Base-by-base conservation (phyloP, 1,284 basidiomycete species). In the Lignosus rhinocerotis region DNA sequence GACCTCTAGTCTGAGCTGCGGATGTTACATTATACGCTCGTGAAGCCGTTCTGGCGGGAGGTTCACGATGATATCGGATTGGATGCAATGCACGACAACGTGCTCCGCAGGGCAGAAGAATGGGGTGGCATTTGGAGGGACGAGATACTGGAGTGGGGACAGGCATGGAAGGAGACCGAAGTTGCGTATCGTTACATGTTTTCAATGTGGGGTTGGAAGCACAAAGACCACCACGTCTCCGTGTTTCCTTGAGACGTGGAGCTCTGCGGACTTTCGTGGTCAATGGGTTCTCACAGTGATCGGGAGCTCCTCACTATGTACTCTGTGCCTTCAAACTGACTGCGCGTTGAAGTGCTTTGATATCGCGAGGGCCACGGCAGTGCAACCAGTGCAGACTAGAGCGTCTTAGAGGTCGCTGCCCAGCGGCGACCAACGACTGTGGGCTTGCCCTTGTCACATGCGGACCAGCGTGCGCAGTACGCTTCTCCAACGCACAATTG, bases 21-120 rank as follows among this genome's bases (percentile, higher is more conserved):
- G 34, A 65, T 80, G 47, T 70, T 80, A 48, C 78, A 79, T 64
- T 80, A 76, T 63, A 77, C 79, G 36, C 53, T 74, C 34, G 65
- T 67, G 9, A 39, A 39, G 11, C 70, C 79, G 32, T 79, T 78
- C 66, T 63, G 75, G 39, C 60, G 63, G 53, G 64, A 60, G 39
- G 64, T 63, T 58, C 65, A 65, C 39, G 58, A 39, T 32, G 63
- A 64, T 53, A 60, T 73, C 33, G 63, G 65, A 21, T 49, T 64
- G 34, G 66, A 67, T 42, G 43, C 64, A 48, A 60, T 69, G 31
- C 61, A 61, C 54, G 56, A 56, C 34, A 67, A 64, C 38, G 64
- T 66, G 53, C 55, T 73, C 59, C 59, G 49, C 53, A 38, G 10
- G 34, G 48, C 48, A 19, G 48, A 38, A 16, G 36, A 50, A 11